phyloP scores from a whole-genome alignment of 2,329 filamentous ascomycete species.

The Alternaria hordeiaustralica region DNA sequence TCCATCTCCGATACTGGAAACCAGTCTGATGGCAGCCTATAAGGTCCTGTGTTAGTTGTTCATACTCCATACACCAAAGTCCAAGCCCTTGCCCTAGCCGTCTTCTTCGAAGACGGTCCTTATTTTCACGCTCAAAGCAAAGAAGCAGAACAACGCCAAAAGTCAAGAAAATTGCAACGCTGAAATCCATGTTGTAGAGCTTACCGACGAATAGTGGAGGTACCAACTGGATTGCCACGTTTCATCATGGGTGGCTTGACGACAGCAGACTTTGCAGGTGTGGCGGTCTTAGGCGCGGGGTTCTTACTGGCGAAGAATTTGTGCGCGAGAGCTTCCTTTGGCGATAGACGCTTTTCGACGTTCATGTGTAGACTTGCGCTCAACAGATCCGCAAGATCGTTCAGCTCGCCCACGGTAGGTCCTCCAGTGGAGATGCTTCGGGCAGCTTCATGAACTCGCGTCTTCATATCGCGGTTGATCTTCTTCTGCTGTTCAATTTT shows the following conservation, averaged over 20 bases:
- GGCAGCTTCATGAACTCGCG: constrained; percentile 74
- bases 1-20: not conserved
- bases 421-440: constrained; percentile 71
- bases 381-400: constrained; percentile 83
- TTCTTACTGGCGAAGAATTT: constrained; percentile 72
- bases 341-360: constrained; percentile 88
- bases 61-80: not conserved
- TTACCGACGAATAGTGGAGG: constrained; percentile 25
- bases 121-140: not conserved
- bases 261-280: constrained; percentile 28
- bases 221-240: constrained; percentile 20
- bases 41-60: not conserved
- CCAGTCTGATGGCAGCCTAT: not conserved
- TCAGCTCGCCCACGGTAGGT: constrained; percentile 75
- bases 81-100: not conserved
- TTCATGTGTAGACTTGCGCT: constrained; percentile 89
- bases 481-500: constrained; percentile 68
- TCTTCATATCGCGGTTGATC: constrained; percentile 74
- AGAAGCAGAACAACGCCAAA: constrained; percentile 1
- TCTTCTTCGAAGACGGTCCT: not conserved
- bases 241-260: constrained; percentile 37
- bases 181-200: not conserved
- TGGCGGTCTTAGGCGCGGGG: constrained; percentile 18
- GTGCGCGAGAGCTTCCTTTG: constrained; percentile 84
- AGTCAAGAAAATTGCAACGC: not conserved